Evolutionary conservation across 2,329 filamentous ascomycete species (phyloP).

Genomic region (Aureobasidium uvarum): DNA sequence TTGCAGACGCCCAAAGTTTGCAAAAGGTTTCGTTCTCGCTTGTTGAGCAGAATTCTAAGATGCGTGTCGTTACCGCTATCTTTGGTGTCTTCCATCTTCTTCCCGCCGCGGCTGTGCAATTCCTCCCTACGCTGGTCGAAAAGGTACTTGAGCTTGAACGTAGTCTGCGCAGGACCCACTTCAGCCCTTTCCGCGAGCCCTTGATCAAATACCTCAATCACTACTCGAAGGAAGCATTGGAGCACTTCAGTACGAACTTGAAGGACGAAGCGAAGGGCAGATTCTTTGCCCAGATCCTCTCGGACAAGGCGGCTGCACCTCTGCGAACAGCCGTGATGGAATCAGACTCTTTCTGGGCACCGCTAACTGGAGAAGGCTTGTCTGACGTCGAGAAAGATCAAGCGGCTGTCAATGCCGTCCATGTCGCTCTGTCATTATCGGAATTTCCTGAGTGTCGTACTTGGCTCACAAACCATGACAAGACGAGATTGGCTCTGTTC

Average conservation of each 20-base stretch:
- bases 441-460: slow-evolving; percentile 61
- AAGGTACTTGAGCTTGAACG: slow-evolving; percentile 87
- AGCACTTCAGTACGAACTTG: slow-evolving; percentile 72
- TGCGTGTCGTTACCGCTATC: slow-evolving; percentile 93
- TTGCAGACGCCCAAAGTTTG: slow-evolving; percentile 75
- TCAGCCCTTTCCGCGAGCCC: slow-evolving; percentile 86
- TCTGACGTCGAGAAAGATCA: slow-evolving; percentile 67
- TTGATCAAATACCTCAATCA: slow-evolving; percentile 91
- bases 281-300: slow-evolving; percentile 83
- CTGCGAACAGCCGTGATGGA: slow-evolving; percentile 74
- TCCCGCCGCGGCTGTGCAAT: slow-evolving; percentile 81
- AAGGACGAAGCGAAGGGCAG: slow-evolving; percentile 85
- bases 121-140: slow-evolving; percentile 86
- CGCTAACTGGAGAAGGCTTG: slow-evolving; percentile 58
- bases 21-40: slow-evolving; percentile 93
- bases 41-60: slow-evolving; percentile 86
- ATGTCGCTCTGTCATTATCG: slow-evolving; percentile 76
- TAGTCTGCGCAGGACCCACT: slow-evolving; percentile 78
- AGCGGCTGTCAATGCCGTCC: slow-evolving; percentile 82
- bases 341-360: slow-evolving; percentile 67
- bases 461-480: slow-evolving; percentile 62
- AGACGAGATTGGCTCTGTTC: slow-evolving; percentile 59
- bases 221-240: slow-evolving; percentile 85
- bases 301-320: slow-evolving; percentile 68
- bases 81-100: slow-evolving; percentile 98